Base-by-base conservation (phyloP, 352 stramenopile genomes). In the Porosira glacialis region DNA sequence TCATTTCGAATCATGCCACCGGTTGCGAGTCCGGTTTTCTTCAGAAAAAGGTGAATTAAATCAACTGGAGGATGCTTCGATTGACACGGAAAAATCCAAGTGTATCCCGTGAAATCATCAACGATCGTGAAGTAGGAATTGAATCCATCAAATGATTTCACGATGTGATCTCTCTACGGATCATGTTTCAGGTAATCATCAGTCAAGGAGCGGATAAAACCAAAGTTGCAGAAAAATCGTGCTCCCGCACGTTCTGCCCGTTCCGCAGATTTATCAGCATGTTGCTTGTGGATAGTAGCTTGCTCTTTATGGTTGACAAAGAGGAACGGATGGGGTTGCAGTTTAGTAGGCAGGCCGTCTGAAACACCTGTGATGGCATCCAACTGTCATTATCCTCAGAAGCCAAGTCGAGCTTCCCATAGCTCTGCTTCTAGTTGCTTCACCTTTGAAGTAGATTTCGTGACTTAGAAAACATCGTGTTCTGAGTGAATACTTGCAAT, bases 11-110 rank as follows among this genome's bases (percentile, higher is more conserved):
- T 66, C n/a, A 66, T 2, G 1, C 67, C 67, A 17, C 59, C 67
- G 15, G 7, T n/a, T 6, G 45, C 4, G n/a, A 51, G 24, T 2
- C 59, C 59, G 39, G 35, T 61, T 21, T 28, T 2, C 6, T 35
- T 13, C 11, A 77, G n/a, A 38, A 69, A 67, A 0, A 30, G 1
- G 1, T n/a, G 26, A 11, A 52, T 39, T 5, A 48, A 2, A 0
- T 68, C 26, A 27, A 68, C 47, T 19, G 65, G 56, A 27, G 65
- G 65, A 17, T 67, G 52, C n/a, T 70, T 77, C 1, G 39, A 56
- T 19, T 45, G 28, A 2, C 15, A 49, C 4, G 66, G 43, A 28
- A 70, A 70, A 28, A 70, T 55, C 67, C 67, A 77, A 1, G 26
- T 21, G 5, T 66, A 38, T 2, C 50, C 17, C 0, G 59, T 58